Evolutionary conservation across 1,284 basidiomycete species (phyloP).

Genomic region (Heterobasidion occidentale): DNA sequence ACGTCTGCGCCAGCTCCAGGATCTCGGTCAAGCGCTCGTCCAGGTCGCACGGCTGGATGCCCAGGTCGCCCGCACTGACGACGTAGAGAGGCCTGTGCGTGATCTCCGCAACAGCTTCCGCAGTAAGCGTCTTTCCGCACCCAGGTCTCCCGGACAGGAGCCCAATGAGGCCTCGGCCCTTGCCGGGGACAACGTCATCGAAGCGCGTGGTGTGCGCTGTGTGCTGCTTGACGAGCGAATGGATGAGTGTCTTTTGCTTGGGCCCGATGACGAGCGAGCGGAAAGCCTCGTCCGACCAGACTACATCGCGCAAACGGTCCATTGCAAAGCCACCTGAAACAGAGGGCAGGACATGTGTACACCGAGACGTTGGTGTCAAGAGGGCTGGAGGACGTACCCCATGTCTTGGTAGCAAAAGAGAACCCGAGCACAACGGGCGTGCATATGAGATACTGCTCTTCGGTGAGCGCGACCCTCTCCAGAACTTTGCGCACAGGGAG

Average conservation of each 20-base stretch:
- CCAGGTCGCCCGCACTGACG: slow-evolving; percentile 26
- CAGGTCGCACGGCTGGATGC: slow-evolving; percentile 17
- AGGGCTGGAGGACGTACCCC: slow-evolving; percentile 15
- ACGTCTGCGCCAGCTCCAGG: slow-evolving; percentile 22
- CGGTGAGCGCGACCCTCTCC: slow-evolving; percentile 13
- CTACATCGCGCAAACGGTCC: slow-evolving; percentile 18
- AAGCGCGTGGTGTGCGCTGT: slow-evolving; percentile 10
- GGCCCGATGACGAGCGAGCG: slow-evolving; percentile 19
- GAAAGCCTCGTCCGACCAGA: slow-evolving; percentile 23
- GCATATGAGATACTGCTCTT: slow-evolving; percentile 21
- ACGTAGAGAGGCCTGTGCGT: slow-evolving; percentile 25
- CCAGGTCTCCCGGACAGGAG: slow-evolving; percentile 19
- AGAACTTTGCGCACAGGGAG: slow-evolving; percentile 11
- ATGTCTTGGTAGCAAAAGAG: slow-evolving; percentile 20
- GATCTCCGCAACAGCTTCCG: slow-evolving; percentile 26
- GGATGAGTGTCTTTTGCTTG: slow-evolving; percentile 23
- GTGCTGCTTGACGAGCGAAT: slow-evolving; percentile 21
- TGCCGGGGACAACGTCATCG: slow-evolving; percentile 24
- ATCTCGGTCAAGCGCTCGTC: slow-evolving; percentile 17
- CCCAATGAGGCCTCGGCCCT: slow-evolving; percentile 23
- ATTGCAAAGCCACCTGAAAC: slow-evolving; percentile 20
- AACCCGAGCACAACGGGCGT: slow-evolving; percentile 22
- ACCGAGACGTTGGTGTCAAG: neutral
- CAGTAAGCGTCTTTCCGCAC: slow-evolving; percentile 29
- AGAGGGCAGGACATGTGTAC: neutral